Evolutionary conservation across 345 rosid genomes (phyloP), one percentile per base, ranked within the genome.

Genomic region (Diplotaxis tenuifolia): DNA sequence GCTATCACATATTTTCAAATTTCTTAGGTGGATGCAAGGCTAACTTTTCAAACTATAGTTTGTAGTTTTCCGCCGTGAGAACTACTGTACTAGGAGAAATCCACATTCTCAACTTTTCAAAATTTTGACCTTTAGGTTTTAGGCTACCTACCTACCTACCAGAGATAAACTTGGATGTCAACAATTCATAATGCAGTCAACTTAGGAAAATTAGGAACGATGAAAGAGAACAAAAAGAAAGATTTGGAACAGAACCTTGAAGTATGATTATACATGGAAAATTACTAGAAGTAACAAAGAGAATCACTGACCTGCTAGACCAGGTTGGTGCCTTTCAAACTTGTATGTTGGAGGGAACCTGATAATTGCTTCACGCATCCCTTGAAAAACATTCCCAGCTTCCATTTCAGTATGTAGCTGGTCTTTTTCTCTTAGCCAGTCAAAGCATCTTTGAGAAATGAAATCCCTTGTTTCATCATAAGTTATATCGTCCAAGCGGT

Each of bases 381-480:
- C 96, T 79, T 88, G 96, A 65, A 90, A 90, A 74, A 88, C 96
- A 79, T 84, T 90, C 22, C 91, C 96, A 9, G 86, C 87, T 75
- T 82, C 78, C 96, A 90, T 90, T 73, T 90, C 96, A 62, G 85
- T 77, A 76, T 82, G 85, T 28, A 90, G 90, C 79, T 90, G 96
- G 79, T 90, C 96, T 67, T 72, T 85, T 81, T 85, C 91, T 82
- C 93, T 82, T 69, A 90, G 89, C 93, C 93, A 90, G 72, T 90
- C 96, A 84, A 90, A 88, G 83, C 84, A 77, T 80, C 96, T 81
- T 80, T 90, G 96, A 40, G 93, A 86, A 49, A 90, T 84, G 65
- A 86, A 83, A 80, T 90, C 96, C 78, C 96, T 84, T 28, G 96
- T 92, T 83, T 90, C 96, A 77, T 90, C 96, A 70, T 88, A 85